A percentile compares a stretch with the other conserved stretches of the same genome.
These are phyloP conservation scores for Nemania sp. DNA, from an alignment of 2,329 filamentous ascomycete genomes.

Conservation along the genomic window DNA sequence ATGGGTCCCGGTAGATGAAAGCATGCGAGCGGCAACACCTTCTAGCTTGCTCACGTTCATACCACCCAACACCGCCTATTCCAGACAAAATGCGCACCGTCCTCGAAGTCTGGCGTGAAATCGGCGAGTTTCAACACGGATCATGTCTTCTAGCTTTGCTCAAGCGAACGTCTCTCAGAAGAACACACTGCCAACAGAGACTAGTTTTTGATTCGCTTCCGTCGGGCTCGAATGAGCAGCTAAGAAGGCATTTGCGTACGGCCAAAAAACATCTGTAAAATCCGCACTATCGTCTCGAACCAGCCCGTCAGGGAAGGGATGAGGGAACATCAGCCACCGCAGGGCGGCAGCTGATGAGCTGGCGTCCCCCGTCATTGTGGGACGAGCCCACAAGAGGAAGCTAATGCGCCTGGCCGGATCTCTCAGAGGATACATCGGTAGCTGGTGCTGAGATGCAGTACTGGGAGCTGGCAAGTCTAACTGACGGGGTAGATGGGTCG, in stretches of 20 bases:
- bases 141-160: slow-evolving; percentile 28
- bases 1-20: slow-evolving; percentile 73
- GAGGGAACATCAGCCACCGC: slow-evolving; percentile 49
- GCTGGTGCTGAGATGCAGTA: slow-evolving; percentile 48
- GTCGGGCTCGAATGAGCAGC: slow-evolving; percentile 42
- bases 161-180: slow-evolving; percentile 69
- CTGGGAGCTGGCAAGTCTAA: slow-evolving; percentile 43
- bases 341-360: slow-evolving; percentile 43
- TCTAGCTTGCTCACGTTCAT: slow-evolving; percentile 27
- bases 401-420: slow-evolving; percentile 63
- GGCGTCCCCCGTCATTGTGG: slow-evolving; percentile 54
- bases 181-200: slow-evolving; percentile 84
- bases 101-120: slow-evolving; percentile 32
- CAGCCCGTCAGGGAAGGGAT: slow-evolving; percentile 43
- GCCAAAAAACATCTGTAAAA: slow-evolving; percentile 98
- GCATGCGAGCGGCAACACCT: slow-evolving; percentile 28
- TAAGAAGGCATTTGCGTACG: slow-evolving; percentile 72
- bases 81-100: slow-evolving; percentile 30
- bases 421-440: slow-evolving; percentile 53
- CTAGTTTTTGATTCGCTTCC: slow-evolving; percentile 93
- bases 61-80: slow-evolving; percentile 23
- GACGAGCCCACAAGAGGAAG: slow-evolving; percentile 51
- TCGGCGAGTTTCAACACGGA: slow-evolving; percentile 36
- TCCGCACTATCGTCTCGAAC: slow-evolving; percentile 68
- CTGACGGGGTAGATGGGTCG: slow-evolving; percentile 37